Base-by-base conservation (phyloP, 2,329 filamentous ascomycete species). In the Mariannaea elegans region DNA sequence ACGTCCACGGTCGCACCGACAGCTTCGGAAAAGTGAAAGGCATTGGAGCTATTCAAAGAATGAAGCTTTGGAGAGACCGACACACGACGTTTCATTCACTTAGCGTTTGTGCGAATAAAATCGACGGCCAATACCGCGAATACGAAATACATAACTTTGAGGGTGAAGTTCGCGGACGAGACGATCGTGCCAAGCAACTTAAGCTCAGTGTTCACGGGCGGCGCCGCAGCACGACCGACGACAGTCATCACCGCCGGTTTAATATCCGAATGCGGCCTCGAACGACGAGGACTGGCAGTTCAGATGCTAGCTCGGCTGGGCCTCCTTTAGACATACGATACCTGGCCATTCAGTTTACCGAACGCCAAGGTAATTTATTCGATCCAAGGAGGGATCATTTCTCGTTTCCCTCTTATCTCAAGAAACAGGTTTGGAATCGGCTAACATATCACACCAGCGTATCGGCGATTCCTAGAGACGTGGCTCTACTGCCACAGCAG, bases 31-130 rank as follows among this genome's bases (percentile, higher is more conserved):
- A 78, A 29, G 77, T 84, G 12, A 78, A 79, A 56, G 82, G 82
- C 18, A 76, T 84, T 53, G 82, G 80, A 1, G 80, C 81, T 2
- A 82, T 84, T 39, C 82, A 84, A 69, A 74, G 82, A 50, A 75
- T 84, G 62, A 84, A 84, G 71, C 72, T 84, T 23, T 84, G 82
- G 82, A 76, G 77, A 52, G 82, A 84, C 63, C 75, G 77, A 45
- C 78, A 81, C 54, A 80, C 79, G 12, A 78, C 77, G 3, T 79
- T 77, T 41, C 81, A 84, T 66, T 82, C 78, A 23, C 60, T 84
- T 29, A 81, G 80, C 8, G 71, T 84, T 16, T 78, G 80, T 54
- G 81, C 82, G 29, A 82, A 82, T 62, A 79, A 80, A 51, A 73
- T 72, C 7, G 78, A 82, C 46, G 73, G 79, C 6, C 75, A 76